Evolutionary conservation across 495 filamentous ascomycete genomes (phyloP), one percentile per base, ranked within the genome.

Genomic region (Penicillium goetzii): DNA sequence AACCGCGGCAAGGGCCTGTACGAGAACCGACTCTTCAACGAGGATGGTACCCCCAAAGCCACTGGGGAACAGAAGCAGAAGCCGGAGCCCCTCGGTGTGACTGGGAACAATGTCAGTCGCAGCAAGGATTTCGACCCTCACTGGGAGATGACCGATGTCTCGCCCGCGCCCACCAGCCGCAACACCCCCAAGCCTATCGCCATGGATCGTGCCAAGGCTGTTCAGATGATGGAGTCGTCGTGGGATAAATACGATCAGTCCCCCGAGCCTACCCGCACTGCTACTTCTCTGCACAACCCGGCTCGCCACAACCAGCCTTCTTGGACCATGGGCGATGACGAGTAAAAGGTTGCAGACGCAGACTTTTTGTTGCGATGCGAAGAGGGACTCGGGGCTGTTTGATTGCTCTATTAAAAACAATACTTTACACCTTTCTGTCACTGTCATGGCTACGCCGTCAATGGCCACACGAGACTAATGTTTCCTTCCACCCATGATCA

Each of bases 1-100:
- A 89, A 89, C 74, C 85, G 81, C 26, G 87, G 87, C 28, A 74
- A 88, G n/a, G 82, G 85, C 41, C 83, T 97, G 30, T 96, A 96
- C 79, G 81, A 92, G 64, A 89, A 92, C 73, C 86, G 89, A 25
- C 73, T 95, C 21, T 87, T 86, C 72, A 78, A 77, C 52, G 88
- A 89, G 58, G 74, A 85, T 12, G 79, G 78, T 7, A 72, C 71
- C 5, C 63, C 70, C 43, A 66, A 70, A 54, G 63, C 40, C 56
- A 63, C 63, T 57, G 64, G 68, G 60, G 59, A 66, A 7, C 67
- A 78, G 40, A 68, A 70, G 9, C 77, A 76, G 41, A 53, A 66
- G 30, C 60, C 67, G 21, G 66, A 59, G n/a, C 78, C 78, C 0
- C 81, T 90, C 12, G 81, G 83, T 21, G 84, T 85, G 49, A 84